Evolutionary conservation across 805 yeast species (phyloP), one percentile per base, ranked within the genome.

Genomic region (Starmerella bombi): DNA sequence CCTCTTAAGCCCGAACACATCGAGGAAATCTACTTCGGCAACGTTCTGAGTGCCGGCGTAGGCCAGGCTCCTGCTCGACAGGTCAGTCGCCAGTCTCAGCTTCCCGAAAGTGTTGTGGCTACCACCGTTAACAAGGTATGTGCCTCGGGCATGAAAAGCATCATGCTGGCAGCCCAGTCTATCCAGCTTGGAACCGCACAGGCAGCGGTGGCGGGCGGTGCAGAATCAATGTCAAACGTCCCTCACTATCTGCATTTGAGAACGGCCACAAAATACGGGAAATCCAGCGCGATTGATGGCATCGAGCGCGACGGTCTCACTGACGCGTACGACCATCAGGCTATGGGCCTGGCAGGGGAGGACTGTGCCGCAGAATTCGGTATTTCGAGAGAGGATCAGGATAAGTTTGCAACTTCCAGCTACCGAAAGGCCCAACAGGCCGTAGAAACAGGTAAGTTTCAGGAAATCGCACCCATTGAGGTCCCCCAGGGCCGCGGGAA

Each of bases 31-130:
- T 71, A 80, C 57, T 85, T 84, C 59, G 98, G 98, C 56, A 81
- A 84, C 57, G 98, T 85, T 36, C 64, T 84, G 57, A 82, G 81
- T 57, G 97, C 96, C 48, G 83, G 82, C 56, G 77, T 83, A 45
- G 97, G 97, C 48, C 98, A 88, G 66, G 85, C 88, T 42, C 97
- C 97, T 34, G 98, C 98, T 29, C 79, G 97, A 65, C 98, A 91
- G 66, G 97, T 88, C 40, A 94, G 94, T n/a, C 58, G 86, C 50
- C 77, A 75, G 56, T 80, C 97, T 18, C 97, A 97, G 9, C 71
- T 91, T 40, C 75, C 83, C 37, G 75, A 79, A 50, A 67, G 74
- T 45, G 75, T 83, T 39, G 80, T 84, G 36, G 93, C 96, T 42
- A 74, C 95, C 42, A 81, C 97, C 29, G 72, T 91, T 51, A 91